Percentiles rank a stretch among this genome's conserved stretches.
phyloP scores from a whole-genome alignment of 306 rosid genomes.

The Vigna radiata region DNA sequence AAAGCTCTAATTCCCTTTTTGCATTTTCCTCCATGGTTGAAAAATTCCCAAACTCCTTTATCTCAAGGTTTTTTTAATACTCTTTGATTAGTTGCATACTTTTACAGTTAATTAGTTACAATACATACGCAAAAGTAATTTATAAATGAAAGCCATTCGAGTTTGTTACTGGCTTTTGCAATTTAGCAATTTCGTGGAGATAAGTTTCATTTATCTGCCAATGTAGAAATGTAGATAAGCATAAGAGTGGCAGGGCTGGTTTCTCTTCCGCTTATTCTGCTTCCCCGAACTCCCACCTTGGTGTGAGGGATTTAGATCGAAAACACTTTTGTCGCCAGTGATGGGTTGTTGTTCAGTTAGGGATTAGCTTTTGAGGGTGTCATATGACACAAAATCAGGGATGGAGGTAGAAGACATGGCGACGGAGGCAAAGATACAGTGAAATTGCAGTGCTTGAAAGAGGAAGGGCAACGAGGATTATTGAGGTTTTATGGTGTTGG shows the following conservation, averaged over 20 bases:
- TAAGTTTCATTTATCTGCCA: conserved; percentile 60
- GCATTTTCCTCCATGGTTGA: no score
- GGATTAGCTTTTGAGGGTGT: neutral
- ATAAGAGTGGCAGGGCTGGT: conserved; percentile 51
- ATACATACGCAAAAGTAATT: conserved; percentile 22
- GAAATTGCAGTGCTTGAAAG: neutral
- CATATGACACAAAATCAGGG: neutral
- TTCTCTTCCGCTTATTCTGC: neutral
- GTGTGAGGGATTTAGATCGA: neutral
- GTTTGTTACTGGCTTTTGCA: neutral
- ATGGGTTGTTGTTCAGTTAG: neutral
- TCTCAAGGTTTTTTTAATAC: neutral
- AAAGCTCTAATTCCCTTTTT: no score
- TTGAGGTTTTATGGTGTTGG: neutral
- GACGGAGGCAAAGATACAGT: neutral
- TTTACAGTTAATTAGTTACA: neutral
- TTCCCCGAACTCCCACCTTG: neutral
- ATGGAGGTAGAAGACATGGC: neutral
- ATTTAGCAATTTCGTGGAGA: conserved; percentile 40
- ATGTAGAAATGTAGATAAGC: conserved; percentile 54
- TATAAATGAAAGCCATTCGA: neutral
- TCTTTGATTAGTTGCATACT: neutral
- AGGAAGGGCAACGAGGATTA: neutral
- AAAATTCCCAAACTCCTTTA: neutral
- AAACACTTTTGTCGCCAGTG: neutral